Base-by-base conservation (phyloP, 352 stramenopile genomes). In the Thraustotheca clavata region DNA sequence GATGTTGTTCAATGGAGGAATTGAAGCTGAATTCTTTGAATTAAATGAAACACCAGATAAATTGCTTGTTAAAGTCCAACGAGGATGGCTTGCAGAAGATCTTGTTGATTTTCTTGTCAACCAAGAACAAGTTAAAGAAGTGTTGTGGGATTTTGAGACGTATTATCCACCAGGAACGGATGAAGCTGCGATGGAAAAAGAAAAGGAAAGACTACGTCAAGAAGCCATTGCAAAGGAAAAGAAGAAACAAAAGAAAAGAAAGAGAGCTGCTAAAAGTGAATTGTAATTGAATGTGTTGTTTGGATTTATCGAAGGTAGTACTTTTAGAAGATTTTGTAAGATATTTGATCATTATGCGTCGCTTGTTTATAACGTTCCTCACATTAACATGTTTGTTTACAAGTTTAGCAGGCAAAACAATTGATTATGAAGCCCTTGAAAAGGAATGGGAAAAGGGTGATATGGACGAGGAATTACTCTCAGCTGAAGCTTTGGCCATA, bases 61-160 rank as follows among this genome's bases (percentile, higher is more conserved):
- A 32, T n/a, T 65, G 33, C 35, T 65, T 27, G 57, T 54, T 31
- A 65, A 65, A 33, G 47, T 65, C 36, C 24, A 38, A 33, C 57
- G 57, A 29, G 57, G 57, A 4, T 65, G 57, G 57, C 57, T 65
- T 4, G 57, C 57, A 18, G 57, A 65, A 54, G 57, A 65, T 46
- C 24, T 65, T 29, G 57, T 65, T 31, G 57, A 65, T 14, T 65
- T 65, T 40, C 57, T 65, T 26, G 57, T 65, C 7, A 65, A 65
- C 39, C 57, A 65, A 35, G 35, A 43, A n/a, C 8, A 65, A n/a
- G 57, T 65, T 3, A 43, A 65, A 3, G 57, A 65, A 65, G 57
- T 65, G 12, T 18, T 54, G 18, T 65, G 57, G 57, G 57, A 65
- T 46, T 65, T 47, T 27, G 57, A 65, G 39, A 65, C 57, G 57